Evolutionary conservation across 108 stramenopile genomes (phyloP).

Genomic region (Skeletonema potamos): DNA sequence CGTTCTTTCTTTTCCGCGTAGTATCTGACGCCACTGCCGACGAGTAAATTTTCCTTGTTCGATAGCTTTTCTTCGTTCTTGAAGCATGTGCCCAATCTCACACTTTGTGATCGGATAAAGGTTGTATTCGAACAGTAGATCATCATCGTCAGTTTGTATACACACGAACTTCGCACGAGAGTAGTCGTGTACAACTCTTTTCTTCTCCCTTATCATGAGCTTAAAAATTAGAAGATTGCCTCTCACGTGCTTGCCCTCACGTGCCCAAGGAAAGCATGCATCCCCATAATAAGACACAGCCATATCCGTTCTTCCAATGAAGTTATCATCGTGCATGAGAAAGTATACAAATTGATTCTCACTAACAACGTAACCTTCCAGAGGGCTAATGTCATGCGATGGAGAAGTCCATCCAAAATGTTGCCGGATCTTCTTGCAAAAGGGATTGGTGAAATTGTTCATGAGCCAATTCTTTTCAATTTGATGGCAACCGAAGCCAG

Average conservation of each 20-base stretch:
- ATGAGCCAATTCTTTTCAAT: background rate
- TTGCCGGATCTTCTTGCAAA: background rate
- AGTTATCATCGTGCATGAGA: constrained; percentile 22
- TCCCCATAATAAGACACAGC: constrained; percentile 9
- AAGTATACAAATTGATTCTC: constrained; percentile 1
- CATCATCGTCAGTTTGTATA: constrained; percentile 7
- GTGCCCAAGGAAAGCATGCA: constrained; percentile 5
- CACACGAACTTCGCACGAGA: background rate
- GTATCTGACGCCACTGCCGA: constrained; percentile 5
- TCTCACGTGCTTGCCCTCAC: background rate
- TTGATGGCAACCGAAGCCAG: constrained; percentile 6
- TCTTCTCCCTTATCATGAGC: background rate
- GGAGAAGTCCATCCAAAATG: background rate
- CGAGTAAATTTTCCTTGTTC: constrained; percentile 18
- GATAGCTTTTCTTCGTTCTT: constrained; percentile 11
- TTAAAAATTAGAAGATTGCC: background rate
- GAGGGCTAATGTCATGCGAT: background rate
- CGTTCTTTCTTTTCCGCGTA: background rate
- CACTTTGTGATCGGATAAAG: constrained; percentile 6
- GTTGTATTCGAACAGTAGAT: constrained; percentile 8
- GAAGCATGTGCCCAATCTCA: constrained; percentile 11
- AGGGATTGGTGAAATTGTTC: background rate
- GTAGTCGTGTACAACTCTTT: background rate
- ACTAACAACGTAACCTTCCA: background rate
- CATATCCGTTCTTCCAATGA: background rate